phyloP scores from a whole-genome alignment of 1,284 basidiomycete species.

The Phlebopus sp. region DNA sequence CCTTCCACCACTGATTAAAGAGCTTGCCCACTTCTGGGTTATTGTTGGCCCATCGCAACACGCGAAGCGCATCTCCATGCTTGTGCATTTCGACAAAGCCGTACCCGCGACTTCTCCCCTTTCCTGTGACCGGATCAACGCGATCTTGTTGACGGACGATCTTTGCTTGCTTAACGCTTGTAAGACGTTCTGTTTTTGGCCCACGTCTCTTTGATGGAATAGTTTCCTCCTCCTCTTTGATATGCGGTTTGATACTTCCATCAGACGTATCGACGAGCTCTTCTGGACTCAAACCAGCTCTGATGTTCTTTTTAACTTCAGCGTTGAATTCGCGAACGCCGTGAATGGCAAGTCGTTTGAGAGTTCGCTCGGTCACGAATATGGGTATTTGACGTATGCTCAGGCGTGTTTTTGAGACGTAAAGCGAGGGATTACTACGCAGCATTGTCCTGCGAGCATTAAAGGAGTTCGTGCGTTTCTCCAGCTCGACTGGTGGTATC shows the following conservation, averaged over 20 bases:
- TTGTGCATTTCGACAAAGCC: slow-evolving; percentile 91
- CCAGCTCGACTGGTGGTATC: slow-evolving; percentile 72
- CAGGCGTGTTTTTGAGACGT: slow-evolving; percentile 91
- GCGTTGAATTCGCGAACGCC: slow-evolving; percentile 77
- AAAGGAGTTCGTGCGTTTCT: slow-evolving; percentile 81
- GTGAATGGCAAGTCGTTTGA: slow-evolving; percentile 86
- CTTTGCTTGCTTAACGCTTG: slow-evolving; percentile 83
- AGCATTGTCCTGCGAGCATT: slow-evolving; percentile 78
- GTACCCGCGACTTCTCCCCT: slow-evolving; percentile 89
- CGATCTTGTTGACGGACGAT: slow-evolving; percentile 86
- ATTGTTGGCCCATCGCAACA: slow-evolving; percentile 93
- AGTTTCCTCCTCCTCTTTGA: slow-evolving; percentile 32
- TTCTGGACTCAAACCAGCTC: slow-evolving; percentile 66
- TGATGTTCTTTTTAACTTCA: slow-evolving; percentile 69
- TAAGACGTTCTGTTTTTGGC: slow-evolving; percentile 47
- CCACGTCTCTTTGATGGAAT: slow-evolving; percentile 29
- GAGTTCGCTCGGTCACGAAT: slow-evolving; percentile 84
- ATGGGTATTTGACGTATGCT: slow-evolving; percentile 91
- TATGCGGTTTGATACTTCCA: slow-evolving; percentile 27
- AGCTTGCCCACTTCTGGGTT: slow-evolving; percentile 65
- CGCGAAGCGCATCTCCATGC: slow-evolving; percentile 88
- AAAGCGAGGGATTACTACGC: slow-evolving; percentile 89
- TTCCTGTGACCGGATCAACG: slow-evolving; percentile 82
- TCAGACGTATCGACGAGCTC: slow-evolving; percentile 55
- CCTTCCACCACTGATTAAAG: slow-evolving; percentile 81